Evolutionary conservation across 1,284 basidiomycete genomes (phyloP), one percentile per base, ranked within the genome.

Genomic region (Sanghuangporus sanghuang): DNA sequence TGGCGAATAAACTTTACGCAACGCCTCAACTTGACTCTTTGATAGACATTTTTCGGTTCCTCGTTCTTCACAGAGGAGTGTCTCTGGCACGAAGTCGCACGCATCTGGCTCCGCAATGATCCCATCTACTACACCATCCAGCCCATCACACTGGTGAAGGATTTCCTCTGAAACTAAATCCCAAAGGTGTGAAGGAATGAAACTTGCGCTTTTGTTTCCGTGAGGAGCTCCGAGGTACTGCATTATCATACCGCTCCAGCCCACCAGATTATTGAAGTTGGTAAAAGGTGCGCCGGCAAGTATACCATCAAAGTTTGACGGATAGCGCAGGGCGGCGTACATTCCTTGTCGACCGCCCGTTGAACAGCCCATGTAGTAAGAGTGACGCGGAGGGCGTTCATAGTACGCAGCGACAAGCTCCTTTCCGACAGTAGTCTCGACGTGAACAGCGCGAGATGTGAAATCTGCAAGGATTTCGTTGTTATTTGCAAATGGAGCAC

Each of bases 111-210:
- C 71, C 18, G 69, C 65, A 48, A 77, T 67, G 27, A 77, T 67
- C 6, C 75, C 74, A 67, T 76, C 76, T 39, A 40, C 46, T 7
- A 72, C 69, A 16, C 75, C 75, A 61, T 76, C 75, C n/a, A 76
- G 57, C 0, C n/a, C 55, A 61, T 77, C 76, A 64, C 76, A 76
- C 63, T 76, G 74, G 2, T 61, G 59, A 6, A 76, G 59, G 3
- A 76, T 69, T 27, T 72, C 71, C 42, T 67, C 57, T 7, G 70
- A 57, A 11, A 75, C 61, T 6, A 68, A 21, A 0, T 59, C 59
- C 74, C 70, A 74, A 12, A 66, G 27, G 5, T 38, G 49, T 3
- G 59, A 32, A 2, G 70, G 63, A n/a, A 73, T 71, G 50, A 66
- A 67, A 62, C 59, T 67, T 61, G 61, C 59, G 54, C 59, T 68